Conservation (phyloP, 768 basidiomycete species). For the Amanita muscaria region DNA sequence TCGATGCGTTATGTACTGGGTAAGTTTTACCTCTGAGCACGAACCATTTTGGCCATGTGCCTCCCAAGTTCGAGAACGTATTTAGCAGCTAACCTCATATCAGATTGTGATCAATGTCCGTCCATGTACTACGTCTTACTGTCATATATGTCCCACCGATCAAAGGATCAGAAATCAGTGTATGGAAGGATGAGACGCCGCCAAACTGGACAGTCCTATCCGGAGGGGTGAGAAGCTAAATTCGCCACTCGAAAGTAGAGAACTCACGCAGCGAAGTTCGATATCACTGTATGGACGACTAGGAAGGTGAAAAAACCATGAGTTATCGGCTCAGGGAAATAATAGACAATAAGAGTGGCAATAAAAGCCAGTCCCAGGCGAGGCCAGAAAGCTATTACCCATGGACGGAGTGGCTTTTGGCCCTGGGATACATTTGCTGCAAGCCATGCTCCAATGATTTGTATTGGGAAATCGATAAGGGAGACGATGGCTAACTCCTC, state of each 20-base stretch:
- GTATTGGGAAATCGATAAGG: slow-evolving; percentile 95
- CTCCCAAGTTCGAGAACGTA: slow-evolving; percentile 93
- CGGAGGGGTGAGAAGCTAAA: background rate
- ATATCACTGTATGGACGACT: slow-evolving; percentile 71
- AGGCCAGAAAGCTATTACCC: slow-evolving; percentile 89
- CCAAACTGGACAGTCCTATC: slow-evolving; percentile 95
- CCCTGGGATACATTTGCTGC: slow-evolving; percentile 88
- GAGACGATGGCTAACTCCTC: slow-evolving; percentile 96
- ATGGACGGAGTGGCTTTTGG: slow-evolving; percentile 70
- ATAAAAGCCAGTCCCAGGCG: slow-evolving; percentile 66
- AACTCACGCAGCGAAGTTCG: slow-evolving; percentile 77
- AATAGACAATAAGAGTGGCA: slow-evolving; percentile 70
- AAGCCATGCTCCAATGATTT: slow-evolving; percentile 90
- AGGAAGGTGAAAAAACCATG: slow-evolving; percentile 73
- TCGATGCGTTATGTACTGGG: too few relatives aligned
- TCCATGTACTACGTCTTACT: slow-evolving; percentile 35
- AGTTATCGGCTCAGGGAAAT: slow-evolving; percentile 73
- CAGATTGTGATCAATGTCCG: slow-evolving; percentile 1
- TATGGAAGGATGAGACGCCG: slow-evolving; percentile 98
- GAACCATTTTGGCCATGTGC: slow-evolving; percentile 97
- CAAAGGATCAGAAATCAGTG: slow-evolving; percentile 87
- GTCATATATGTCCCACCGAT: slow-evolving; percentile 99
- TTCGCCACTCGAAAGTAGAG: too few relatives aligned
- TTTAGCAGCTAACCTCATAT: slow-evolving; percentile 62
- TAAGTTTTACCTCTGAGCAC: slow-evolving; percentile 83